Evolutionary conservation across 345 rosid genomes (phyloP), one percentile per base, ranked within the genome.

Genomic region (Eucalyptus coolabah): DNA sequence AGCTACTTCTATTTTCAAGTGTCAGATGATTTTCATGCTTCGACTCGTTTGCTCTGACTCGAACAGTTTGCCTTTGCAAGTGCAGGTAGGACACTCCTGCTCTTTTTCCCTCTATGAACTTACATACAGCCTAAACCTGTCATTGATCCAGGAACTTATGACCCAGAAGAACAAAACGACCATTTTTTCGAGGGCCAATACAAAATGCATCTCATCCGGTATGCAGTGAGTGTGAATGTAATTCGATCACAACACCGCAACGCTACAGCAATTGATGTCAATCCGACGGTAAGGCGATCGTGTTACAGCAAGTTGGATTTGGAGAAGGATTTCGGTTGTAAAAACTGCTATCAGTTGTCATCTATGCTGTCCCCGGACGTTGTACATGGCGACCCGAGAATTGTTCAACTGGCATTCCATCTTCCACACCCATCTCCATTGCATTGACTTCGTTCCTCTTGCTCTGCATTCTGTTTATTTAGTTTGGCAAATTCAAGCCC

Each of bases 301-400:
- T 37, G 82, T 72, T 3, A 19, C 45, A 37, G 82, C 28, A 72
- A 72, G 83, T 77, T 4, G 15, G 26, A 77, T 77, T 72, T 2
- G 37, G 45, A 37, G 28, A 37, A 37, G 28, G 45, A 37, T 77
- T 72, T 37, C 11, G 83, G 83, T 77, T 24, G 28, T 77, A 21
- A 10, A 77, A 21, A 37, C 83, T 1, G 16, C 45, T 19, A 34
- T 72, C 12, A 10, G 44, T 18, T 12, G 26, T 1, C 82, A 5
- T 72, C 82, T 72, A 3, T 72, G 82, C 14, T 34, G 26, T 34
- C 0, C 44, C 26, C 40, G 3, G 45, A 65, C 77, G 3, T 21
- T 0, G 47, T 77, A 37, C 47, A 10, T 37, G 83, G 83, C 0
- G 12, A 37, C 26, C 45, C 28, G 0, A 37, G 83, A 77, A 37